Percentiles rank a stretch among this genome's conserved stretches.
Evolutionary conservation across 352 stramenopile genomes (phyloP).

Genomic region (Phytophthora podocarpi): DNA sequence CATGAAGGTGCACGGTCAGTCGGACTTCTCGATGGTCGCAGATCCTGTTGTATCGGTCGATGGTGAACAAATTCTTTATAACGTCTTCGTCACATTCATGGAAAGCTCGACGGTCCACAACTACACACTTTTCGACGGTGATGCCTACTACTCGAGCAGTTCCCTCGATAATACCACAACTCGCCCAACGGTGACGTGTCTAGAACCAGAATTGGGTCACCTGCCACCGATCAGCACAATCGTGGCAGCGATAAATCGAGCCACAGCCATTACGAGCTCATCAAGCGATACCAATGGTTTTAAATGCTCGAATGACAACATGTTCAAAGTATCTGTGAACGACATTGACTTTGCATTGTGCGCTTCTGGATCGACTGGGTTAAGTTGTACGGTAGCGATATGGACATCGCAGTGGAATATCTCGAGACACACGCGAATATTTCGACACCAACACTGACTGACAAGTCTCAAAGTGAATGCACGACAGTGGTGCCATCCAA

Average conservation of each 20-base stretch:
- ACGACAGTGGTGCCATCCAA: background rate
- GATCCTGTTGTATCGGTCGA: slow-evolving; percentile 18
- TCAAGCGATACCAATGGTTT: no score
- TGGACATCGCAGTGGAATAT: slow-evolving; percentile 40
- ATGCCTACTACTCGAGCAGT: background rate
- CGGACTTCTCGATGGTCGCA: slow-evolving; percentile 19
- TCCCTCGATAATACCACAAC: background rate
- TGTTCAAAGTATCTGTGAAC: slow-evolving; percentile 10
- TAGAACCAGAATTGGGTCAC: background rate
- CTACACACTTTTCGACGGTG: slow-evolving; percentile 28
- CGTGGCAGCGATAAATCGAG: background rate
- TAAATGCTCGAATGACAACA: background rate
- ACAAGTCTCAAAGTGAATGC: background rate
- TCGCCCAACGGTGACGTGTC: background rate
- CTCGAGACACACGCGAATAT: slow-evolving; percentile 13
- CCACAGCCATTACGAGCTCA: background rate
- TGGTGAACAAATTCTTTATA: slow-evolving; percentile 19
- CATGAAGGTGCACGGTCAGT: slow-evolving; percentile 32
- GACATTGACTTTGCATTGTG: slow-evolving; percentile 13
- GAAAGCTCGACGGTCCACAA: slow-evolving; percentile 19
- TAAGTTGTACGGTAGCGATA: slow-evolving; percentile 30
- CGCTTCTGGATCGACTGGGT: background rate
- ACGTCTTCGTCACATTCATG: slow-evolving; percentile 19
- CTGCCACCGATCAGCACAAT: slow-evolving; percentile 11
- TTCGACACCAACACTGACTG: background rate